Evolutionary conservation across 768 basidiomycete genomes (phyloP).

Genomic region (Pisolithus tinctorius): DNA sequence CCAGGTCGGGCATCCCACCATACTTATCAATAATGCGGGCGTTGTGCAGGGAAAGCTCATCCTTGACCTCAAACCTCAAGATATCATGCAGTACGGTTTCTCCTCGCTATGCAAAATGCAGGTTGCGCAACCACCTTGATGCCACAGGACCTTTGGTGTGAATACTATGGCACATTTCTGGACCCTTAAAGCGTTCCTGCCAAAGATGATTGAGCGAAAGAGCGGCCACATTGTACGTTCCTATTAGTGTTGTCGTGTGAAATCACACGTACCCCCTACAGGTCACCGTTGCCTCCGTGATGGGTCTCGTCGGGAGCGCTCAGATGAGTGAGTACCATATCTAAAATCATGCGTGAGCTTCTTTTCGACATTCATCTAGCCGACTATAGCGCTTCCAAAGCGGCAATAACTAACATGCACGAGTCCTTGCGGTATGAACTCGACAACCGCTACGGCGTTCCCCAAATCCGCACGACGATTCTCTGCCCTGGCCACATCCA

Average conservation of each 20-base stretch:
- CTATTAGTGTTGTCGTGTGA: not conserved
- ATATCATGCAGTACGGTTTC: constrained; percentile 63
- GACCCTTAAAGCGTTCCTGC: constrained; percentile 90
- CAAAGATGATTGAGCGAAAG: constrained; percentile 71
- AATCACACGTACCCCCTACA: constrained; percentile 25
- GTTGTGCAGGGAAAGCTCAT: constrained; percentile 86
- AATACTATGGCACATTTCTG: constrained; percentile 90
- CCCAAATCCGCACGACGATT: constrained; percentile 81
- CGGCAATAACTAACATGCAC: constrained; percentile 74
- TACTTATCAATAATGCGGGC: constrained; percentile 93
- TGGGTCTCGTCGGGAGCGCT: constrained; percentile 64
- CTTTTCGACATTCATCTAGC: constrained; percentile 35
- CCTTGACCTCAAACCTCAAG: constrained; percentile 69
- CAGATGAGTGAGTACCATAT: constrained; percentile 57
- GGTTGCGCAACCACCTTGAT: not conserved
- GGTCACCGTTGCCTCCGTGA: constrained; percentile 74
- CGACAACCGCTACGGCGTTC: constrained; percentile 61
- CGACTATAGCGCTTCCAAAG: constrained; percentile 91
- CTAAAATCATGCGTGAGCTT: not conserved
- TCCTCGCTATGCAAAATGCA: not conserved
- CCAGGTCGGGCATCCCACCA: constrained; percentile 82
- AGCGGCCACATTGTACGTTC: constrained; percentile 75
- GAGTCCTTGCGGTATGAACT: constrained; percentile 87
- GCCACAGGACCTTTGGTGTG: constrained; percentile 74
- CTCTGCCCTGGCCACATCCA: constrained; percentile 74